Conservation (phyloP, 1,284 basidiomycete species). For the Heliocybe sulcata region DNA sequence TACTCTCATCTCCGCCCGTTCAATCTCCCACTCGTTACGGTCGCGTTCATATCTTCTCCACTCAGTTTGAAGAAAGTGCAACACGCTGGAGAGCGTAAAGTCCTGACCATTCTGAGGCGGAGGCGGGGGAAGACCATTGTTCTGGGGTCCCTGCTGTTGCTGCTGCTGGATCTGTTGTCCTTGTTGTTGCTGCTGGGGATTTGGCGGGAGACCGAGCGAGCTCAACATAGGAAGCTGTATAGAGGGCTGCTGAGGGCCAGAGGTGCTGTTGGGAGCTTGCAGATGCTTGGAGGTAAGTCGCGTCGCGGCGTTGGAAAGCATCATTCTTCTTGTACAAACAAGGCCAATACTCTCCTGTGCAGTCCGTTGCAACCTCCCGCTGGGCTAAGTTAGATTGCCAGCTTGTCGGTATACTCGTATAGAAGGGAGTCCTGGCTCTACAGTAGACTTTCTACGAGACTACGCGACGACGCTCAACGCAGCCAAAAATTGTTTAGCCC, state of each 20-base stretch:
- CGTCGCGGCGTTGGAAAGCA: not conserved
- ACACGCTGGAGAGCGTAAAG: conserved; percentile 88
- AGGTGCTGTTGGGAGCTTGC: conserved; percentile 19
- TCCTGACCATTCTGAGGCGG: conserved; percentile 79
- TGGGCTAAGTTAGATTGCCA: not conserved
- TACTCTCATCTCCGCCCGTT: conserved; percentile 97
- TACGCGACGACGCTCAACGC: not conserved
- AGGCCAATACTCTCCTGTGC: not conserved
- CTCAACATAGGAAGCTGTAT: conserved; percentile 65
- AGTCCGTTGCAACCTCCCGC: not conserved
- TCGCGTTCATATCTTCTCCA: conserved; percentile 96
- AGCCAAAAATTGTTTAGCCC: not conserved
- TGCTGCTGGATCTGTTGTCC: conserved; percentile 44
- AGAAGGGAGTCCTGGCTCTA: not conserved
- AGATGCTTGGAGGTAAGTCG: not conserved
- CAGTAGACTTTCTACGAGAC: not conserved
- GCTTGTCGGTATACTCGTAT: not conserved
- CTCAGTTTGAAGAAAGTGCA: conserved; percentile 97
- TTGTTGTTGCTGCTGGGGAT: conserved; percentile 31
- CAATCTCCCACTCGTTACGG: conserved; percentile 99
- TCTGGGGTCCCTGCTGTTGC: conserved; percentile 45
- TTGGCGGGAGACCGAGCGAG: conserved; percentile 38
- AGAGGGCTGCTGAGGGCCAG: conserved; percentile 19
- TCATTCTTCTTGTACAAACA: not conserved
- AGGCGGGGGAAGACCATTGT: conserved; percentile 56